Evolutionary conservation across 2,329 filamentous ascomycete species (phyloP), one percentile per base, ranked within the genome.

Genomic region (Penicillium aurantiogriseum): DNA sequence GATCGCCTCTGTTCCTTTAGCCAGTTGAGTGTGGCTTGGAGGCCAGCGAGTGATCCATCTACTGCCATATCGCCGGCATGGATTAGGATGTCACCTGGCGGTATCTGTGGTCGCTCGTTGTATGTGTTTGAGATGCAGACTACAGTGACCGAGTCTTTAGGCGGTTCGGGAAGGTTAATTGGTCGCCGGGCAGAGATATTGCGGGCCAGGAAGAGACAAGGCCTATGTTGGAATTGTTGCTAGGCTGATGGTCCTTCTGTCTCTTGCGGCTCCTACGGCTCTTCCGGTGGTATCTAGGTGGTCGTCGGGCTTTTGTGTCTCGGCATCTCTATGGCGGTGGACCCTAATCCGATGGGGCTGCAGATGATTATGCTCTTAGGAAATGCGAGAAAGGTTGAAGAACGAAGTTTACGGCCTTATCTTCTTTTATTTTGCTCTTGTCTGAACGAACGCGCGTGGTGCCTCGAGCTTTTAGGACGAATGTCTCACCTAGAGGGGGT

Each of bases 141-240:
- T 9, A 54, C 29, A 7, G 46, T 39, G 11, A 53, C n/a, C 2
- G 42, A 23, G 3, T 31, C 38, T 2, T 45, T 5, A 6, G 29
- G 27, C 2, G 15, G 23, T 10, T 21, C 3, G 23, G 23, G 23
- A 23, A 23, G 23, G 7, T 27, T 29, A 5, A 19, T 21, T n/a
- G 40, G 42, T 23, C 51, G 42, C 21, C 21, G 39, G 4, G 25
- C 23, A 39, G 39, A 38, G 15, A 47, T 25, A 42, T 47, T 47
- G 23, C 25, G 33, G 35, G 51, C 42, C 9, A 53, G 25, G 25
- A 53, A 53, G n/a, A 53, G 51, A 23, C n/a, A 53, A 23, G 33
- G 51, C 31, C 15, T 3, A 5, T 21, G 3, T 23, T 23, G 31
- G 42, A 53, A 47, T 13, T 21, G 15, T 47, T 47, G 25, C 51